A percentile compares a stretch with the other conserved stretches of the same genome.
Evolutionary conservation across 2,329 filamentous ascomycete species (phyloP).

Genomic region (Aspergillus sp.): DNA sequence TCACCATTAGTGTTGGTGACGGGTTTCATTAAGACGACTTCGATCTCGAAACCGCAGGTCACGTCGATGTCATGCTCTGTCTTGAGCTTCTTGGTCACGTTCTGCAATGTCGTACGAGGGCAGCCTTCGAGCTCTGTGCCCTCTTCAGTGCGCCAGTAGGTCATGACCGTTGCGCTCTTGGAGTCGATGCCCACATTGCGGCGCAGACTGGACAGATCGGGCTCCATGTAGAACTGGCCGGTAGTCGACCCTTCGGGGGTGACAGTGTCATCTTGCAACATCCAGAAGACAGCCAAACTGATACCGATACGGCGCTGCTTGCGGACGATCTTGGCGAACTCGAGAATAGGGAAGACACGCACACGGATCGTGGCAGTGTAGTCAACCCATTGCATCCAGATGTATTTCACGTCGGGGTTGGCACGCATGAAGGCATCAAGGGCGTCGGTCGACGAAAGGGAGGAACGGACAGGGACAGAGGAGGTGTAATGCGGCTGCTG

Average conservation of each 20-base stretch:
- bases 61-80: slow-evolving; percentile 50
- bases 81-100: slow-evolving; percentile 47
- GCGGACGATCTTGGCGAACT: slow-evolving; percentile 45
- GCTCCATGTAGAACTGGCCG: slow-evolving; percentile 60
- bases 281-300: slow-evolving; percentile 56
- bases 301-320: slow-evolving; percentile 52
- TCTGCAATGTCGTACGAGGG: slow-evolving; percentile 58
- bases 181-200: slow-evolving; percentile 50
- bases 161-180: slow-evolving; percentile 58
- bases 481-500: slow-evolving; percentile 22
- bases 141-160: slow-evolving; percentile 56
- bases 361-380: slow-evolving; percentile 63
- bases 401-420: slow-evolving; percentile 53
- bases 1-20: slow-evolving; percentile 22
- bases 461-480: slow-evolving; percentile 1
- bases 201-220: slow-evolving; percentile 59
- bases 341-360: slow-evolving; percentile 60
- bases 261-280: slow-evolving; percentile 60
- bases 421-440: slow-evolving; percentile 44
- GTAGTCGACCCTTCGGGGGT: slow-evolving; percentile 49
- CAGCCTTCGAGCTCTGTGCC: slow-evolving; percentile 52
- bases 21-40: slow-evolving; percentile 63
- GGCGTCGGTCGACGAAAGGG: slow-evolving; percentile 12
- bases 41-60: slow-evolving; percentile 72
- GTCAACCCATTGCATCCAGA: slow-evolving; percentile 72